A percentile compares a stretch with the other conserved stretches of the same genome.
Conservation (phyloP, 2,329 filamentous ascomycete genomes). For the Fusarium papillatum region DNA sequence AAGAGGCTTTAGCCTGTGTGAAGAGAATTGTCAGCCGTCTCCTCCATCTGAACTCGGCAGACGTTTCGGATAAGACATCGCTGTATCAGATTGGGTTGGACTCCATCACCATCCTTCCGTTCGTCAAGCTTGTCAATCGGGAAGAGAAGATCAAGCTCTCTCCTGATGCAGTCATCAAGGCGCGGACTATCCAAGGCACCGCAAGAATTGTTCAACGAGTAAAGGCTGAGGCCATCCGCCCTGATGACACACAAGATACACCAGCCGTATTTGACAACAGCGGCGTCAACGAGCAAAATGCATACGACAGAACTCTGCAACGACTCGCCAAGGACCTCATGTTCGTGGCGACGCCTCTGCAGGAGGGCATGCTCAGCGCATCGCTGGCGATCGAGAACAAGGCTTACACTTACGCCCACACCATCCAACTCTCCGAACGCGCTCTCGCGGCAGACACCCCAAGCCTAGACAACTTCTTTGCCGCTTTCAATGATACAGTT, state of each 20-base stretch:
- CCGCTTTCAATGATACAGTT: slow-evolving; percentile 15
- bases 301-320: neutral
- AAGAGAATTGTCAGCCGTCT: neutral
- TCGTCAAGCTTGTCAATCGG: slow-evolving; percentile 21
- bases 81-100: slow-evolving; percentile 24
- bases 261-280: neutral
- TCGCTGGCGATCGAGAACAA: slow-evolving; percentile 10
- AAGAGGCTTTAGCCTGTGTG: neutral
- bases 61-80: slow-evolving; percentile 3
- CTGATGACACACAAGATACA: neutral
- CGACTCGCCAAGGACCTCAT: slow-evolving; percentile 14
- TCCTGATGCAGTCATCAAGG: slow-evolving; percentile 14
- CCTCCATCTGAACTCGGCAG: neutral
- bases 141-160: slow-evolving; percentile 12
- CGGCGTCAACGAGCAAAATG: neutral
- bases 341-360: slow-evolving; percentile 21
- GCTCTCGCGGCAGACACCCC: slow-evolving; percentile 1
- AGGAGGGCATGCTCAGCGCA: slow-evolving; percentile 31
- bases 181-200: slow-evolving; percentile 11
- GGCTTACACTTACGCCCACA: slow-evolving; percentile 20
- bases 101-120: slow-evolving; percentile 21
- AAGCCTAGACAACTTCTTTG: slow-evolving; percentile 1
- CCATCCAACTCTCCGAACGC: slow-evolving; percentile 9
- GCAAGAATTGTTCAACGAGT: neutral
- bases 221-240: neutral